Evolutionary conservation across 2,329 filamentous ascomycete genomes (phyloP), one percentile per base, ranked within the genome.

Genomic region (Achaetomium macrosporum): DNA sequence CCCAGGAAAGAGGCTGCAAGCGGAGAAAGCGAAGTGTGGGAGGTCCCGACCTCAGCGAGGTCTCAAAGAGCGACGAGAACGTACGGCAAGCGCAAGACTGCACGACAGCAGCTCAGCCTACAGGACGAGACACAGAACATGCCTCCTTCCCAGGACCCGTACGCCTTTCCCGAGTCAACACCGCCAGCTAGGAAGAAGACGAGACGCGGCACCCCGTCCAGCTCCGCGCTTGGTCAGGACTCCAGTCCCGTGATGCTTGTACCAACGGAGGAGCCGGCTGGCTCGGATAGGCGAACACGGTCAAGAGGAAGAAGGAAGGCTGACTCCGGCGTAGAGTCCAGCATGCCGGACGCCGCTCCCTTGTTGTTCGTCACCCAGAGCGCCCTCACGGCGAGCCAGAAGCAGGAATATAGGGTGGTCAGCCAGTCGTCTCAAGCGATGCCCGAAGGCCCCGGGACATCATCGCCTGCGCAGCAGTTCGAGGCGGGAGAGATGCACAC

Each of bases 21-120:
- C 51, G 31, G 33, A 44, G 45, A 51, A 5, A 60, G 58, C 25
- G 72, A 74, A 47, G 60, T 64, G 8, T 77, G 73, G 70, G 74
- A 75, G 36, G 68, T 78, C 3, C 73, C 74, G 0, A 72, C 69
- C 17, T 50, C 54, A 15, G 16, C 47, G 17, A 36, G n/a, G 31
- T 53, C 47, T 11, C 51, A 42, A 19, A 47, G 49, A 8, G 37
- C 39, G 16, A 41, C 53, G n/a, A 51, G 48, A 30, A 50, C 56
- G 1, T 53, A 54, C 15, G 57, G 55, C 17, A 57, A 57, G 42
- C 57, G 54, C 20, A 55, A 56, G 43, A 48, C 33, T 30, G 36
- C 50, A 11, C 47, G 17, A 25, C 44, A 29, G 47, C 53, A 53
- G 13, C 42, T 43, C 9, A 54, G 49, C 16, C 44, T 51, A 19